Base-by-base conservation (phyloP, 176 grass and related monocot species). In the Carex myosuroides region DNA sequence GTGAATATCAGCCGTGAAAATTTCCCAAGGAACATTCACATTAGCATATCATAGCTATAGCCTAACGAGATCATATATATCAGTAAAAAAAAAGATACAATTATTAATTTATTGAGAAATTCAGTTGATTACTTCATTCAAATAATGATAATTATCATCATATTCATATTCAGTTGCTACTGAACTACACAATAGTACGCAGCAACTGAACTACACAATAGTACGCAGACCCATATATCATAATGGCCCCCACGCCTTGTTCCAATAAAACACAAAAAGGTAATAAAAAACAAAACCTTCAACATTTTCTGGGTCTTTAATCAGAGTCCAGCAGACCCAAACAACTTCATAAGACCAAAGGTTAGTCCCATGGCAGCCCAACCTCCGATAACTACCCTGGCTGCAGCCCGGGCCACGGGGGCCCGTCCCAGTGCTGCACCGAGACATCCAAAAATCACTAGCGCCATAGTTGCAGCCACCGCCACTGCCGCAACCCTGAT, bases 341-440 rank as follows among this genome's bases (percentile, higher is more conserved):
- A 90, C 35, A 93, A 13, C 65, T 84, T 91, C 87, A 93, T 88
- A 75, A 97, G 64, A 8, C 91, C 91, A 79, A 87, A 93, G 6
- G 89, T 91, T 66, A 90, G 30, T 2, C 83, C 91, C 94, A 97
- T 97, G 44, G 91, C 89, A 46, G 76, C 60, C 67, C 90, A 85
- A 29, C 91, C 91, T 70, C 89, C 91, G n/a, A 85, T 54, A 4
- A 85, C 63, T 12, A 92, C 89, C 63, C 91, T 91, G 8, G 84
- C 13, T 4, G 82, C 85, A 17, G 91, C 85, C 84, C 60, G 87
- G 0, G 60, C 76, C 13, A 79, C 50, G 0, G 83, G 87, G 4
- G 89, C 77, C 2, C 85, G 60, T 66, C 85, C 84, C 8, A 90
- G 65, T 58, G 58, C 64, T 4, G 91, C 87, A 30, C 94, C 84